Conservation (phyloP, 192 early-diverging fungal species). For the Geosiphon pyriformis region DNA sequence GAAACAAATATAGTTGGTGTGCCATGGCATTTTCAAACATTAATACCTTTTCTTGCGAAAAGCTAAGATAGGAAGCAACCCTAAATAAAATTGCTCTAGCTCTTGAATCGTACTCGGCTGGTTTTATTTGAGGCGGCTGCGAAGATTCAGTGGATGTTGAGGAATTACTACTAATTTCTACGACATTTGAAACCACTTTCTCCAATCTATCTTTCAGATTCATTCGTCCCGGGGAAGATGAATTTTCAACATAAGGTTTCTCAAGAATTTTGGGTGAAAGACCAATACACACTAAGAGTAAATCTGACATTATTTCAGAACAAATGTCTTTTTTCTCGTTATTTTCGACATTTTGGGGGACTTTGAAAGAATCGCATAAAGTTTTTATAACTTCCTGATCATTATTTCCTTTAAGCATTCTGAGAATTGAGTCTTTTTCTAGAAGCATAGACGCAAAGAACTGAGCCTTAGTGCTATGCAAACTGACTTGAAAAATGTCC, state of each 20-base stretch:
- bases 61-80: slow-evolving; percentile 31
- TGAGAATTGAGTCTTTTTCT: slow-evolving; percentile 8
- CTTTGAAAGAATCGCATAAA: not conserved
- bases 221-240: not conserved
- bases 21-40: slow-evolving; percentile 42
- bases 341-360: not conserved
- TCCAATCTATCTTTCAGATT: slow-evolving; percentile 12
- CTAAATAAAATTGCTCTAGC: slow-evolving; percentile 40
- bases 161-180: not conserved
- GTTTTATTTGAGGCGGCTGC: slow-evolving; percentile 12
- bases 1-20: slow-evolving; percentile 51
- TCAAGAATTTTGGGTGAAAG: not conserved
- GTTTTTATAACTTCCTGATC: not conserved
- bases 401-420: slow-evolving; percentile 4
- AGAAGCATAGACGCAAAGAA: too few relatives aligned
- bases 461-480: not conserved
- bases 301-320: slow-evolving; percentile 12
- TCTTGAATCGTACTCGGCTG: slow-evolving; percentile 47
- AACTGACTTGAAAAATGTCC: too few relatives aligned
- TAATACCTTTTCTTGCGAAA: slow-evolving; percentile 27
- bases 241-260: not conserved
- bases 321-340: slow-evolving; percentile 9
- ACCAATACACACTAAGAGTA: slow-evolving; percentile 13
- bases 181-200: not conserved
- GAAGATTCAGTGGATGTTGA: not conserved